Base-by-base conservation (phyloP, 345 rosid species). In the Eucalyptus cloeziana region DNA sequence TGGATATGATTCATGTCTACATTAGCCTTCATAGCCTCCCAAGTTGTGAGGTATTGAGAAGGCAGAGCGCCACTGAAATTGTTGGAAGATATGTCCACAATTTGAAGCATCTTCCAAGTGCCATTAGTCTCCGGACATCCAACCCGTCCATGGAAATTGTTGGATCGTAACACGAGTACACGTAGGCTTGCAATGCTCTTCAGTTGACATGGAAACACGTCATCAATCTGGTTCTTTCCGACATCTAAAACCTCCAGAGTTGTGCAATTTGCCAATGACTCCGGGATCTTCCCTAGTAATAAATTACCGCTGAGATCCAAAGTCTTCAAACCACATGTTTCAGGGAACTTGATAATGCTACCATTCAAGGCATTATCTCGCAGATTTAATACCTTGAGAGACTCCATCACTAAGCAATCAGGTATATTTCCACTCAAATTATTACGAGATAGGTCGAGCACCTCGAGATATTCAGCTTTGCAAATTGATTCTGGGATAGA, bases 221-320 rank as follows among this genome's bases (percentile, higher is more conserved):
- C 94, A 24, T 85, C 80, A 6, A 94, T 79, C 45, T 58, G 67
- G 58, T 94, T 94, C 54, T 90, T 91, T 56, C 94, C 93, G 0
- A 95, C 22, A 56, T 92, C 92, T 56, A 95, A 88, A 40, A 94
- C 92, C 88, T 94, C 94, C 40, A 93, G 25, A 47, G 0, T 22
- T 6, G 6, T 43, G 90, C 95, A 94, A 15, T 92, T 90, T 24
- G 33, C 89, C 37, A 94, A 19, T 10, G 93, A 92, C 85, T 13
- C 30, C 2, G 95, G 93, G 30, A 93, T 2, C 62, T 13, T 19
- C 44, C 95, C 96, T 47, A 3, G 69, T 11, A 92, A 22, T 3
- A 5, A 51, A 90, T 95, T 94, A 17, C 83, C 60, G 33, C 89
- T 91, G 27, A 94, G 89, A 91, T 91, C 93, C 31, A 94, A 50